Base-by-base conservation (phyloP, 176 grass and related monocot species). In the Aegilops umbellulata region DNA sequence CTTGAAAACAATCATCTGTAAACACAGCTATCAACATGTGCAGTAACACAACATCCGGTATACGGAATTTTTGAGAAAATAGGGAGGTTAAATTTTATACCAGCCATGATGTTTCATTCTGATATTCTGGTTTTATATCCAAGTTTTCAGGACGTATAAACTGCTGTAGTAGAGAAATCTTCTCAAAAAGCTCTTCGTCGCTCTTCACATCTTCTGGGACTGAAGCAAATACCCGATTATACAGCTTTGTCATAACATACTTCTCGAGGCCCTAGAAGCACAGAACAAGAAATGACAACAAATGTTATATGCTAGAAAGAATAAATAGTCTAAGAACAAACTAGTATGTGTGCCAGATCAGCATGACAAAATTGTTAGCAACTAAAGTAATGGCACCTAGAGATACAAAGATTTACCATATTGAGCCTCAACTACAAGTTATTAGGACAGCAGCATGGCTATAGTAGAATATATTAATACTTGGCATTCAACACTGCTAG, bases 231-330 rank as follows among this genome's bases (percentile, higher is more conserved):
- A 94, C 92, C 60, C 97, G 92, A 86, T 90, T 98, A 75, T 84
- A 94, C 58, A 98, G 81, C 76, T 94, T 98, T 82, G 93, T 98
- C 97, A 98, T 98, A 84, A 96, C 88, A 86, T 98, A 98, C 80
- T 98, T 98, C 88, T 98, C 97, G 70, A 98, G 94, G 78, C 97
- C 97, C 97, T 98, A 86, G 65, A 92, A 83, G 29, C 53, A 82
- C 46, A 82, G 12, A 88, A 42, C 49, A 86, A 82, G 58, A 29
- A 42, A 87, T 75, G 27, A 10, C 29, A 80, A 74, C 80, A 35
- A 22, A 51, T 38, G 6, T 76, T 46, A 86, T 39, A 79, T 8
- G 2, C 67, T 41, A 85, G 44, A 69, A 51, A 49, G 15, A 10
- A 51, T 42, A 71, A 87, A 74, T 17, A 91, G 17, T 83, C 26